Evolutionary conservation across 495 filamentous ascomycete species (phyloP), one percentile per base, ranked within the genome.

Genomic region (Xanthoparmelia taractica): DNA sequence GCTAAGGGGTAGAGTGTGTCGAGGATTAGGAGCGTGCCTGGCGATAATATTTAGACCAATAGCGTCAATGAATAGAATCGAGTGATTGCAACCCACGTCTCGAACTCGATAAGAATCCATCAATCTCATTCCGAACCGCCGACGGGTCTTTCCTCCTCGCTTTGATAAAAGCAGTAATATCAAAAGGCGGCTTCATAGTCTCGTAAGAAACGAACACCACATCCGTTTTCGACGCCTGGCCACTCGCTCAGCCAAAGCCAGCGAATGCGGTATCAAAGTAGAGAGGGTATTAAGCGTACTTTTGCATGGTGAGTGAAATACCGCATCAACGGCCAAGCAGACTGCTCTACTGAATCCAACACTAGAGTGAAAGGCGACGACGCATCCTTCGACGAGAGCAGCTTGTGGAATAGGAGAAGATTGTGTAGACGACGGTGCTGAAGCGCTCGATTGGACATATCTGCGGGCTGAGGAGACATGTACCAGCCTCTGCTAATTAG

Each of bases 301-400:
- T 88, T 90, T 47, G 90, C 90, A 68, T 89, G 80, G 60, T 77
- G 77, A 43, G 90, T 84, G 70, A 91, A 92, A 73, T 95, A 89
- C 29, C 77, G 75, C 4, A 93, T 64, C 40, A 96, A 73, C 8
- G 87, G 88, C 31, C 76, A 80, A 17, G 85, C 88, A 29, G 87
- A 85, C 74, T 96, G 93, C 73, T 95, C 92, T 45, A 96, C 73
- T 20, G 82, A 88, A 75, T 97, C 93, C 60, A 94, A 78, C 11
- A 97, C 74, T 34, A 97, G 73, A 0, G 92, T 96, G 56, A 97
- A 85, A 2, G 92, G 93, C 36, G 91, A 95, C 3, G 86, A 86
- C 27, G 82, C 86, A 70, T 96, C 91, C 38, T 89, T 78, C 18
- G 89, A 75, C 66, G 83, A 86, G 58, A 97, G 79, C 4, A 97